These are phyloP conservation scores for Colletotrichum karsti DNA, from an alignment of 2,329 filamentous ascomycete species.

Conservation along the genomic window DNA sequence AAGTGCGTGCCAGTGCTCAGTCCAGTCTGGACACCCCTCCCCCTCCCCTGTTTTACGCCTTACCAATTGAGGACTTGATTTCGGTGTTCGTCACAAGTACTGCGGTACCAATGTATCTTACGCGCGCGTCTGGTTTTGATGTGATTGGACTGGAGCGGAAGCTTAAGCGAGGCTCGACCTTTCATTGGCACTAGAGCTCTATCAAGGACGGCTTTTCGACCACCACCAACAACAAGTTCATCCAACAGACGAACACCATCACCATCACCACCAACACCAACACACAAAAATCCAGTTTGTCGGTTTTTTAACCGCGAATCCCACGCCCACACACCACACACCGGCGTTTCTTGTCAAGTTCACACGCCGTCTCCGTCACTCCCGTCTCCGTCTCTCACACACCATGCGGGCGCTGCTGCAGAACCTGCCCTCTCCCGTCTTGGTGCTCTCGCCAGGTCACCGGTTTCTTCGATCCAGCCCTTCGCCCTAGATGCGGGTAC, in stretches of 20 bases:
- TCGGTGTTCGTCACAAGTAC: neutral
- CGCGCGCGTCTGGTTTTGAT: conserved; percentile 11
- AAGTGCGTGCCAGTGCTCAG: no score
- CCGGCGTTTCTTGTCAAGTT: neutral
- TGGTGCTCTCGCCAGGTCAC: conserved; percentile 12
- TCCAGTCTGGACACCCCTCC: neutral
- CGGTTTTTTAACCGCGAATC: conserved; percentile 6
- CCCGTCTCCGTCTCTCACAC: conserved; percentile 5
- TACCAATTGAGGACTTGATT: neutral
- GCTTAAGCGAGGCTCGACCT: conserved; percentile 17
- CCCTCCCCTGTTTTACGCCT: neutral
- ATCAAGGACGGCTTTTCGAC: neutral
- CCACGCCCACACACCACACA: conserved; percentile 14
- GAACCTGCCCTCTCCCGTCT: conserved; percentile 8
- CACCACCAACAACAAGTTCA: conserved; percentile 6
- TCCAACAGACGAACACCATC: conserved; percentile 9
- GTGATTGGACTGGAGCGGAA: neutral
- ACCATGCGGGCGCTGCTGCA: conserved; percentile 9
- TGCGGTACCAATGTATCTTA: neutral
- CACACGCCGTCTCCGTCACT: neutral
- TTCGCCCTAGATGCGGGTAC: conserved; percentile 6
- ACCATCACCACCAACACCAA: neutral
- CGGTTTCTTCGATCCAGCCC: neutral
- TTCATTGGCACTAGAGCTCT: neutral
- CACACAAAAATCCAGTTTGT: neutral